These are phyloP conservation scores for Umbelopsis sp. DNA, from an alignment of 192 early-diverging fungal genomes.

Conservation along the genomic window DNA sequence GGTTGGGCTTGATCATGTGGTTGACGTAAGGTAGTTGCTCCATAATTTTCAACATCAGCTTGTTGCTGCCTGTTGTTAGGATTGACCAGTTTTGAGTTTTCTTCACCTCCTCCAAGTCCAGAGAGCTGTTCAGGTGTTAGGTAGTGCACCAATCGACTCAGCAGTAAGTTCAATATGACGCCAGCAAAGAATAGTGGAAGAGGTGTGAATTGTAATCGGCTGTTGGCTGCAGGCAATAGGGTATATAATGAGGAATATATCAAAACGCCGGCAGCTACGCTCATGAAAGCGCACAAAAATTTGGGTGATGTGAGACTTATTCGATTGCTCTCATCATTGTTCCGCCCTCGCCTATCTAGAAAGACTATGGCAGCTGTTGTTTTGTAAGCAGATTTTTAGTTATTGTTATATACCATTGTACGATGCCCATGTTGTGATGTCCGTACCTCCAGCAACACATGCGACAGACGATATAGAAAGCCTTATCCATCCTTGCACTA, in stretches of 20 bases:
- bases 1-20: neutral
- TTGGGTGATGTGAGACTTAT: slow-evolving; percentile 15
- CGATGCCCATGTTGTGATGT: neutral
- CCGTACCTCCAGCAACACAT: slow-evolving; percentile 38
- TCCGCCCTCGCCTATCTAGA: slow-evolving; percentile 28
- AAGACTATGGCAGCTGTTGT: slow-evolving; percentile 36
- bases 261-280: slow-evolving; percentile 33
- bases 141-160: slow-evolving; percentile 27
- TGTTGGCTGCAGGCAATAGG: slow-evolving; percentile 30
- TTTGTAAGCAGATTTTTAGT: neutral
- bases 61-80: neutral
- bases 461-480: slow-evolving; percentile 30
- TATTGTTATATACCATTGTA: neutral
- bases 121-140: slow-evolving; percentile 23
- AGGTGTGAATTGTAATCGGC: neutral
- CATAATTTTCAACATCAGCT: slow-evolving; percentile 27
- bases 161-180: slow-evolving; percentile 27
- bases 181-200: slow-evolving; percentile 29
- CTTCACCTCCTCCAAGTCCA: neutral
- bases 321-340: slow-evolving; percentile 3
- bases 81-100: slow-evolving; percentile 5
- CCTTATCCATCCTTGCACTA: slow-evolving; percentile 31
- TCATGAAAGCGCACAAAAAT: slow-evolving; percentile 29
- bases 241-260: slow-evolving; percentile 34
- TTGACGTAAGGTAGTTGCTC: slow-evolving; percentile 20